Conservation (phyloP, 768 basidiomycete genomes). For the Leucogyrophana mollusca region DNA sequence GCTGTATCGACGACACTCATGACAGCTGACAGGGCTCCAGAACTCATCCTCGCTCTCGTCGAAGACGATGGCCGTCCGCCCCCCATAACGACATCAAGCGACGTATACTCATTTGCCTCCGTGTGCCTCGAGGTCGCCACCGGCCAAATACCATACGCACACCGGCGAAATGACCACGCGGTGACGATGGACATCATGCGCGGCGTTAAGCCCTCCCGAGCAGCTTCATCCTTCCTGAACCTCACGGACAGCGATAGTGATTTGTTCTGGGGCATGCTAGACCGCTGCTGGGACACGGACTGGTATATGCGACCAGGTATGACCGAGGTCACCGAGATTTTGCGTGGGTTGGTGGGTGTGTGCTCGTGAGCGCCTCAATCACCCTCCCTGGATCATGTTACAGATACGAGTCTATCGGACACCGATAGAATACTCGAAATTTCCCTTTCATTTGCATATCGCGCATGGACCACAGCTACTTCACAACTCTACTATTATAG, state of each 20-base stretch:
- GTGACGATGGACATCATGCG: slow-evolving; percentile 56
- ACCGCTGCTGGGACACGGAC: slow-evolving; percentile 45
- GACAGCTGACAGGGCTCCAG: slow-evolving; percentile 54
- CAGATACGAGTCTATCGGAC: neutral
- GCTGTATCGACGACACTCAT: too few species aligned
- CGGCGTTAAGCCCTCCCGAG: slow-evolving; percentile 46
- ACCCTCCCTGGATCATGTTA: neutral
- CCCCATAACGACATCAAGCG: slow-evolving; percentile 48
- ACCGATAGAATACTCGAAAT: too few species aligned
- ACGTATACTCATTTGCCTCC: slow-evolving; percentile 61
- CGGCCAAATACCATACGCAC: slow-evolving; percentile 49
- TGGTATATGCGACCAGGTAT: slow-evolving; percentile 41
- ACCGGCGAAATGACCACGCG: slow-evolving; percentile 53
- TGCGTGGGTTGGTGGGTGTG: slow-evolving; percentile 10
- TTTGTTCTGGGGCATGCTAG: slow-evolving; percentile 43
- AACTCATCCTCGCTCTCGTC: slow-evolving; percentile 49
- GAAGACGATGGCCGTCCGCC: slow-evolving; percentile 43
- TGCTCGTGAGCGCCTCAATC: slow-evolving; percentile 1
- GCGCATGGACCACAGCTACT: too few species aligned
- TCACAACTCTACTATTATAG: too few species aligned
- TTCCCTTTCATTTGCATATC: too few species aligned
- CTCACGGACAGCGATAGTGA: slow-evolving; percentile 22
- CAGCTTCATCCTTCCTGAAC: slow-evolving; percentile 19
- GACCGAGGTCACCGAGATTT: slow-evolving; percentile 29
- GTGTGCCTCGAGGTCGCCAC: slow-evolving; percentile 60